These are phyloP conservation scores for Puccinia horiana DNA, from an alignment of 1,284 basidiomycete genomes.

Conservation along the genomic window DNA sequence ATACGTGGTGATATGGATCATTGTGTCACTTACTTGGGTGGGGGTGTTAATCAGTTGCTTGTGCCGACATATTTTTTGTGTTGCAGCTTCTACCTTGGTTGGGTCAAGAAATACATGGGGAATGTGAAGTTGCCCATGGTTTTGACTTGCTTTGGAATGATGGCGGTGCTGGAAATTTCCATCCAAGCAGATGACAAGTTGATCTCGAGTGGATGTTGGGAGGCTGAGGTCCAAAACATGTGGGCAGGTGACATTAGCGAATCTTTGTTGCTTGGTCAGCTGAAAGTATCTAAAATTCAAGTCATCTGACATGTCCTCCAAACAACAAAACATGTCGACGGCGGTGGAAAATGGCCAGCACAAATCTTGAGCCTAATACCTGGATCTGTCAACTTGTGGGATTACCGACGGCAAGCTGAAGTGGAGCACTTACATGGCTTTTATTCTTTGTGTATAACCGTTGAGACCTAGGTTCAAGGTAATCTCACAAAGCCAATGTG, in stretches of 20 bases:
- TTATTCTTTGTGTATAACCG: background rate
- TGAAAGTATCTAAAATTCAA: background rate
- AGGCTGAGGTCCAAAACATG: constrained; percentile 9
- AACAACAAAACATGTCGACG: background rate
- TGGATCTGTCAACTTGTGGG: background rate
- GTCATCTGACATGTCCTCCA: background rate
- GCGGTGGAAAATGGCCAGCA: background rate
- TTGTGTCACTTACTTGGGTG: background rate
- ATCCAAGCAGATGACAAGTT: background rate
- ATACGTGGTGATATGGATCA: background rate
- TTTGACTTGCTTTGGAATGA: background rate
- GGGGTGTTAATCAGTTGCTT: background rate
- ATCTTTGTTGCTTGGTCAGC: background rate
- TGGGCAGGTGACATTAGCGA: background rate
- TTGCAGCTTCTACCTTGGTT: background rate
- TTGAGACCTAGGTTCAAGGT: background rate
- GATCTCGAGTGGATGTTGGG: background rate
- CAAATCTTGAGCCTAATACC: background rate
- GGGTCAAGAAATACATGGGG: background rate
- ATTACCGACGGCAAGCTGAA: background rate
- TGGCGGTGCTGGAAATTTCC: constrained; percentile 10
- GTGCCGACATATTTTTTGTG: background rate
- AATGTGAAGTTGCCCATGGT: background rate
- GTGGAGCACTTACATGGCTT: background rate
- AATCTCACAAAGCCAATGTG: background rate